Conservation (phyloP, 441 rosid species). For the Kokia cookei region DNA sequence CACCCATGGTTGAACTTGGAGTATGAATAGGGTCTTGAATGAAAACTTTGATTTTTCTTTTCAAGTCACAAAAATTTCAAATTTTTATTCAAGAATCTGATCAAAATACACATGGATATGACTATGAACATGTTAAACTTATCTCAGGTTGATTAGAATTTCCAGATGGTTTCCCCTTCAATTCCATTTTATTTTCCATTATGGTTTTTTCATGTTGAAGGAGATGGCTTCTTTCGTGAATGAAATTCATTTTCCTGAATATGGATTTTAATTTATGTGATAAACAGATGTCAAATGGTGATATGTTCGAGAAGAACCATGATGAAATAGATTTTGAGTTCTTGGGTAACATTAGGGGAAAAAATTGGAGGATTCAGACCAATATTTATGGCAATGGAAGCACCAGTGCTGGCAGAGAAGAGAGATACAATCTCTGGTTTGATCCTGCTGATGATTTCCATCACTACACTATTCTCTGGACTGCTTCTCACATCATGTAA, state of each 20-base stretch:
- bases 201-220: not conserved
- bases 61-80: not conserved
- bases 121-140: not conserved
- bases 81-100: not conserved
- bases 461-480: slow-evolving; percentile 89
- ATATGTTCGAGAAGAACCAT: slow-evolving; percentile 80
- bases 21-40: not conserved
- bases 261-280: not conserved
- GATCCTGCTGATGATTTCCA: slow-evolving; percentile 93
- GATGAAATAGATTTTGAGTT: slow-evolving; percentile 98
- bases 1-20: not conserved
- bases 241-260: not conserved
- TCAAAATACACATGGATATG: not conserved
- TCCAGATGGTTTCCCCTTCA: not conserved
- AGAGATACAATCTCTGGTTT: slow-evolving; percentile 91
- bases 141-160: not conserved
- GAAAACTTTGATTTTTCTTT: not conserved
- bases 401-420: slow-evolving; percentile 84
- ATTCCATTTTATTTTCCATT: not conserved
- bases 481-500: slow-evolving; percentile 78
- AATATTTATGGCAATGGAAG: slow-evolving; percentile 97
- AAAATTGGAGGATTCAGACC: slow-evolving; percentile 98
- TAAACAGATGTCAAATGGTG: slow-evolving; percentile 93
- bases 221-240: too few species aligned
- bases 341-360: slow-evolving; percentile 95